These are phyloP conservation scores for Hemileccinum rubropunctum DNA, from an alignment of 768 basidiomycete species.

Conservation along the genomic window DNA sequence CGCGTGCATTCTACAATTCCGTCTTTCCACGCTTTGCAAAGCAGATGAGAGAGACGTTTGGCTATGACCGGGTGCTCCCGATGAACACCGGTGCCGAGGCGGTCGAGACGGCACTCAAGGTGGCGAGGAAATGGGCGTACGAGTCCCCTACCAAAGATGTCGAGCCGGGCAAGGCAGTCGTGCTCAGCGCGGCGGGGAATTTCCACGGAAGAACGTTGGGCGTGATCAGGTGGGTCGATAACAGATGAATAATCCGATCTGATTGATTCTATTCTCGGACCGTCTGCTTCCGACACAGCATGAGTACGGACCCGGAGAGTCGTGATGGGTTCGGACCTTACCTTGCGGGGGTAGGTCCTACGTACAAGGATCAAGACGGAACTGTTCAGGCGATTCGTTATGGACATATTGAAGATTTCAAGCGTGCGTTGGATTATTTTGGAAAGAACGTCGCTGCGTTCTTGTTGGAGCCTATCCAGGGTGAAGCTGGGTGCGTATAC, in stretches of 20 bases:
- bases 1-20: conserved; percentile 94
- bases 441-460: conserved; percentile 88
- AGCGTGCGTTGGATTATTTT: conserved; percentile 73
- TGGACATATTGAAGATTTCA: conserved; percentile 80
- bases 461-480: conserved; percentile 96
- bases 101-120: conserved; percentile 95
- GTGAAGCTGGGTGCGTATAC: conserved; percentile 86
- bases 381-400: conserved; percentile 66
- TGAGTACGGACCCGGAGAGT: conserved; percentile 94
- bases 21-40: conserved; percentile 89
- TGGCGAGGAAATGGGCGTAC: conserved; percentile 97
- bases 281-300: conserved; percentile 41
- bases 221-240: conserved; percentile 67
- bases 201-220: conserved; percentile 95
- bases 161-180: conserved; percentile 65
- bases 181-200: conserved; percentile 84
- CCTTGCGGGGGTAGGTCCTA: conserved; percentile 80
- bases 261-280: conserved; percentile 9
- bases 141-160: conserved; percentile 67
- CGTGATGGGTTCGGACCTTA: conserved; percentile 90
- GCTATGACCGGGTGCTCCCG: conserved; percentile 93
- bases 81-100: conserved; percentile 99
- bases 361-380: conserved; percentile 54
- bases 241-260: no score
- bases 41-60: conserved; percentile 78